Evolutionary conservation across 2,329 filamentous ascomycete species (phyloP), one percentile per base, ranked within the genome.

Genomic region (Aspergillus fijiensis): DNA sequence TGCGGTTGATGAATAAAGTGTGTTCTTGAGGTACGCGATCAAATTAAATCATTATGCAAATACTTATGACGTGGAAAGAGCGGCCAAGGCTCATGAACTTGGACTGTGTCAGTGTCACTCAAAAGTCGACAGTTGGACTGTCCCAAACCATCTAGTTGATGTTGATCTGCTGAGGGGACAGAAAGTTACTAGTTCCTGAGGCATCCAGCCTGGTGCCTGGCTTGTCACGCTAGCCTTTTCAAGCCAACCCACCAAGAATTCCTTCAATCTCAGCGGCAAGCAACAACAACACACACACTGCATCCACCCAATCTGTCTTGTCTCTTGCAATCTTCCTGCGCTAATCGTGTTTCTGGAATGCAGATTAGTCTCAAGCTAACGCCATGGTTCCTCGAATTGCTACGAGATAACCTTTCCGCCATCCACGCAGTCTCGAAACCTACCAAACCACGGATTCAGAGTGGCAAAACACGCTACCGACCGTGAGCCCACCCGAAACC

Each of bases 401-500:
- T 42, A 16, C 6, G 14, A 42, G 39, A 42, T 42, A 42, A 9
- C 39, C 39, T 42, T 42, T n/a, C 39, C 14, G 14, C 39, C 14
- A 42, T n/a, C 39, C 39, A 42, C 39, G 6, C 39, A 42, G 16
- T 42, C 39, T 42, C 16, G 39, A 42, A 42, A 14, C 33, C 33
- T 5, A 14, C 33, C 39, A 6, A 12, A 7, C 39, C 16, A 42
- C 39, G 39, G 39, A n/a, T n/a, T 16, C 39, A 42, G 33, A 35
- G 39, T 42, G 39, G 39, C 39, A 14, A 42, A 42, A 19, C 39
- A 42, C 39, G 39, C 23, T 25, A n/a, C 35, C 10, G 52, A 48
- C n/a, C 39, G 52, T 29, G 39, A 55, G 16, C 31, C 52, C 52
- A 55, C 39, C n/a, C 39, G 16, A 42, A n/a, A 42, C 52, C 52